Percentiles rank a stretch among this genome's conserved stretches.
phyloP scores from a whole-genome alignment of 2,329 filamentous ascomycete species.

The Colletotrichum cuscutae region DNA sequence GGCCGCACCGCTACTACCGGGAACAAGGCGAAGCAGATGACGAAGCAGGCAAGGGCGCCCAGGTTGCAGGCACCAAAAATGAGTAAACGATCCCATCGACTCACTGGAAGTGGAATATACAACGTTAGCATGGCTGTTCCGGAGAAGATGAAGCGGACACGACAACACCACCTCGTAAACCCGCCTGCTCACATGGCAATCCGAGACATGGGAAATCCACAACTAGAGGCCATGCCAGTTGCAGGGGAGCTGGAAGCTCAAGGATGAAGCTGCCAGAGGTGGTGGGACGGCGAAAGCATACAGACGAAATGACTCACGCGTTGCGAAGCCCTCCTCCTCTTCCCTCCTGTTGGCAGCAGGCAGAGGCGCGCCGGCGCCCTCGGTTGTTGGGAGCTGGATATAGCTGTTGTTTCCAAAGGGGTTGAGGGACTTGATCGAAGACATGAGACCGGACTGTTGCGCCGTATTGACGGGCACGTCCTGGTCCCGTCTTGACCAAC shows the following conservation, averaged over 20 bases:
- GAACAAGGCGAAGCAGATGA: slow-evolving; percentile 91
- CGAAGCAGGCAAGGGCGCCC: slow-evolving; percentile 89
- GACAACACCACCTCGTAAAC: slow-evolving; percentile 16
- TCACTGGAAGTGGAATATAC: slow-evolving; percentile 72
- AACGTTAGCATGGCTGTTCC: slow-evolving; percentile 43
- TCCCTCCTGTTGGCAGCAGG: slow-evolving; percentile 87
- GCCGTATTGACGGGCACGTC: slow-evolving; percentile 80
- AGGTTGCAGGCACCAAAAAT: slow-evolving; percentile 93
- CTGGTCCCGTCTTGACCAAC: slow-evolving; percentile 88
- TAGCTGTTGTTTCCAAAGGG: slow-evolving; percentile 89
- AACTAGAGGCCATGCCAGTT: slow-evolving; percentile 58
- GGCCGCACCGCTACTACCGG: slow-evolving; percentile 83
- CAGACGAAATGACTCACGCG: slow-evolving; percentile 73
- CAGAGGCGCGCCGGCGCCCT: slow-evolving; percentile 83
- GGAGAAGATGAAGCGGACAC: slow-evolving; percentile 38
- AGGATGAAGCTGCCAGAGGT: slow-evolving; percentile 39
- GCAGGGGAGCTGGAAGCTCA: slow-evolving; percentile 52
- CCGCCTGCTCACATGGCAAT: slow-evolving; percentile 49
- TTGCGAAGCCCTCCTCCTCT: slow-evolving; percentile 96
- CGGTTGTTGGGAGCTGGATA: slow-evolving; percentile 88
- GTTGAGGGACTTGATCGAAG: slow-evolving; percentile 85
- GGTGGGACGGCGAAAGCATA: slow-evolving; percentile 37
- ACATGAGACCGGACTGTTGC: slow-evolving; percentile 78
- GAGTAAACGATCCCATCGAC: slow-evolving; percentile 94
- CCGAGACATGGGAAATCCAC: slow-evolving; percentile 42